Percentiles rank a stretch among this genome's conserved stretches.
Evolutionary conservation across 2,329 filamentous ascomycete genomes (phyloP).

Genomic region (Arachnopeziza araneosa): DNA sequence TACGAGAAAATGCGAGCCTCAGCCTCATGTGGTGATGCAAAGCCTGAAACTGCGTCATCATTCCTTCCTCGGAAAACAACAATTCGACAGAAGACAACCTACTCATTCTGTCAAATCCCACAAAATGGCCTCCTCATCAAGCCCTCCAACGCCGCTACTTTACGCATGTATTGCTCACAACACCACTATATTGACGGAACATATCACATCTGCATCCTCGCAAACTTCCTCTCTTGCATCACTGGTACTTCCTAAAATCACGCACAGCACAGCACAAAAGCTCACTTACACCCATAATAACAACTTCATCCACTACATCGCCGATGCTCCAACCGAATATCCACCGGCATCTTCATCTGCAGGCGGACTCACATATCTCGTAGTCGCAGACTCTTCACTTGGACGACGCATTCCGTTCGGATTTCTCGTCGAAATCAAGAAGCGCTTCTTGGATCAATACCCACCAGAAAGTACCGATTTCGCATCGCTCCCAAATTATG

Average conservation of each 20-base stretch:
- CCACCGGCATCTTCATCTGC: slow-evolving; percentile 50
- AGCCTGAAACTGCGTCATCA: background rate
- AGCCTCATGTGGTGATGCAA: background rate
- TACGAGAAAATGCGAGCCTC: background rate
- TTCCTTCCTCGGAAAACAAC: background rate
- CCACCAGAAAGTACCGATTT: slow-evolving; percentile 65
- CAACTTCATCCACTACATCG: slow-evolving; percentile 93
- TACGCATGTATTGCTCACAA: slow-evolving; percentile 93
- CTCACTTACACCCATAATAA: slow-evolving; percentile 89
- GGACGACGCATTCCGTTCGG: slow-evolving; percentile 89
- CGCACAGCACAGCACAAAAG: slow-evolving; percentile 73
- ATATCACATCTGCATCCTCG: slow-evolving; percentile 78
- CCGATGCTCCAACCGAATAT: slow-evolving; percentile 70
- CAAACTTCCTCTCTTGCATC: slow-evolving; percentile 84
- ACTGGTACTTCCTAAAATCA: slow-evolving; percentile 91
- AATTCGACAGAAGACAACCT: background rate
- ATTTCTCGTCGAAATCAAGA: slow-evolving; percentile 85
- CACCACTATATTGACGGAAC: slow-evolving; percentile 87
- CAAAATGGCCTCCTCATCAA: slow-evolving; percentile 66
- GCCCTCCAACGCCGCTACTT: slow-evolving; percentile 61
- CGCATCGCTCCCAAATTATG: slow-evolving; percentile 75
- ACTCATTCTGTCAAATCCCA: background rate
- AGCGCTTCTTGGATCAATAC: slow-evolving; percentile 73
- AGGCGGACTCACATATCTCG: slow-evolving; percentile 85
- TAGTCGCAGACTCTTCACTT: slow-evolving; percentile 74